These are phyloP conservation scores for Alternaria sp. DNA, from an alignment of 2,329 filamentous ascomycete species.

Conservation along the genomic window DNA sequence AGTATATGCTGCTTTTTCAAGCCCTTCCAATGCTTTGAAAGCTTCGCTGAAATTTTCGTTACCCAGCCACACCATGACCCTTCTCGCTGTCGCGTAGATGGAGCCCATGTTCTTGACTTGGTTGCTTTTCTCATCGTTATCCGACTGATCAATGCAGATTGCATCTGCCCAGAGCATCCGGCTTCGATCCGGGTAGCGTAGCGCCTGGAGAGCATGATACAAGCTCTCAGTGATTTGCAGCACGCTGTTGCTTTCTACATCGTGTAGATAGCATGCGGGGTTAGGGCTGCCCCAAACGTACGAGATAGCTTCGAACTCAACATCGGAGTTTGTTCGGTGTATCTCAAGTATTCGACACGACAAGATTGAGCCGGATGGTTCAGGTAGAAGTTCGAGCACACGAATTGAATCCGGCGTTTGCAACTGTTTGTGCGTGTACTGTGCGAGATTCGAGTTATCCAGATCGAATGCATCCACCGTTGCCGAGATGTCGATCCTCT, in stretches of 20 bases:
- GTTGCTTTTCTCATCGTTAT: background rate
- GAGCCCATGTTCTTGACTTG: background rate
- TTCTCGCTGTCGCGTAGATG: background rate
- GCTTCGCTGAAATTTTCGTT: background rate
- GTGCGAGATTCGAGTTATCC: too few relatives aligned
- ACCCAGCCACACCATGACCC: background rate
- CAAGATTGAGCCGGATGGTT: rapidly evolving
- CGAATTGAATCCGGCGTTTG: background rate
- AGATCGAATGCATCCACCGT: too few relatives aligned
- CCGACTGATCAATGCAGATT: background rate
- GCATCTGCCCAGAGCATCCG: background rate
- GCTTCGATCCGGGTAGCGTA: background rate
- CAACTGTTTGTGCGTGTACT: background rate
- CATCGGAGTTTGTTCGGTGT: background rate
- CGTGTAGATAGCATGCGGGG: background rate
- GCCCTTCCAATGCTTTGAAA: background rate
- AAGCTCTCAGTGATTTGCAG: background rate
- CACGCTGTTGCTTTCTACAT: background rate
- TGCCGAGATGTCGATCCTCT: too few relatives aligned
- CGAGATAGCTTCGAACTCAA: background rate
- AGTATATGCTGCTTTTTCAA: too few relatives aligned
- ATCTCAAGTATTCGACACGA: background rate
- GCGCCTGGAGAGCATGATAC: background rate
- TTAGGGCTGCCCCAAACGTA: background rate
- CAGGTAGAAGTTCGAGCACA: background rate